Percentiles rank a stretch among this genome's conserved stretches.
phyloP scores from a whole-genome alignment of 768 basidiomycete genomes.

The Leccinum pellstonianum region DNA sequence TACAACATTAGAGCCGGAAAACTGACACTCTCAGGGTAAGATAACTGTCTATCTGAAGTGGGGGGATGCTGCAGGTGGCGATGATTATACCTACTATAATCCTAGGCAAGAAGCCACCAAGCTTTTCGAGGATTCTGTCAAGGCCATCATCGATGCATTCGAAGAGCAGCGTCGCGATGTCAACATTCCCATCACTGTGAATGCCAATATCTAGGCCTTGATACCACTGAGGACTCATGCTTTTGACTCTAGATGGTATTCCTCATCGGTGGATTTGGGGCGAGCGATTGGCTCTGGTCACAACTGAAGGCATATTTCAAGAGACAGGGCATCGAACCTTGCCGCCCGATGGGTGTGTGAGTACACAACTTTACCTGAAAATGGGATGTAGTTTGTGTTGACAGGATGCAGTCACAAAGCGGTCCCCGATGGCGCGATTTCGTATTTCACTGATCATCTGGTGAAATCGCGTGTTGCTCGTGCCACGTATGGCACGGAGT shows the following conservation, averaged over 20 bases:
- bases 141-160: constrained; percentile 32
- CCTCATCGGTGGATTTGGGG: constrained; percentile 52
- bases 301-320: constrained; percentile 37
- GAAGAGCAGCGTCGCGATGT: constrained; percentile 25
- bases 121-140: constrained; percentile 44
- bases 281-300: constrained; percentile 44
- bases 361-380: constrained; percentile 26
- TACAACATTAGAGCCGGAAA: constrained; percentile 35
- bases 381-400: background rate
- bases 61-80: background rate
- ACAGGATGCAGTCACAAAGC: constrained; percentile 35
- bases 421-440: constrained; percentile 48
- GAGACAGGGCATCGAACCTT: constrained; percentile 37
- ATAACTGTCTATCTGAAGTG: background rate
- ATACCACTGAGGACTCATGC: background rate
- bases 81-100: background rate
- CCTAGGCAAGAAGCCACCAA: constrained; percentile 35
- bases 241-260: constrained; percentile 27
- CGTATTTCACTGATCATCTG: constrained; percentile 40
- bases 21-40: constrained; percentile 36
- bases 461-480: constrained; percentile 45
- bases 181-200: constrained; percentile 28
- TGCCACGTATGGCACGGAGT: constrained; percentile 57
- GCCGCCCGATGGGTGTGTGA: constrained; percentile 47
- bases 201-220: constrained; percentile 2